A percentile compares a stretch with the other conserved stretches of the same genome.
These are phyloP conservation scores for Talaromyces sp. DNA, from an alignment of 2,329 filamentous ascomycete species.

Conservation along the genomic window DNA sequence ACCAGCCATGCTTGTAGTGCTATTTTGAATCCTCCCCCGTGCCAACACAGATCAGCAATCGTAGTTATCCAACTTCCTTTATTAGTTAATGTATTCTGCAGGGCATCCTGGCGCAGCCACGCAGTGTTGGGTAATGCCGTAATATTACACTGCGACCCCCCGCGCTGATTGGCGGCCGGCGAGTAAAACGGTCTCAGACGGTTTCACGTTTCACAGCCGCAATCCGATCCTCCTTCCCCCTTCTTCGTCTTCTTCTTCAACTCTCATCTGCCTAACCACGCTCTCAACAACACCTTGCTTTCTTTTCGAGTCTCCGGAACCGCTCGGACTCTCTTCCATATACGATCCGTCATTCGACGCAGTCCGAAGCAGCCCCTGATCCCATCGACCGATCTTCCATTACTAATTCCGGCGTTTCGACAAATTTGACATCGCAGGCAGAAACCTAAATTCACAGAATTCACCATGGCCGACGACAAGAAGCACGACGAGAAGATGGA, in stretches of 20 bases:
- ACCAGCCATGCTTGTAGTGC: not conserved
- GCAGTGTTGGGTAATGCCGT: not conserved
- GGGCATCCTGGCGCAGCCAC: not conserved
- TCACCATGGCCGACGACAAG: conserved; percentile 79
- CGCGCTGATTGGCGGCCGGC: not conserved
- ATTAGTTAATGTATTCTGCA: not conserved
- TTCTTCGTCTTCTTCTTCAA: not conserved
- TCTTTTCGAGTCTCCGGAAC: not conserved
- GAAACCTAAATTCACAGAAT: conserved; percentile 18
- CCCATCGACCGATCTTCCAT: not conserved
- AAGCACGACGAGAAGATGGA: conserved; percentile 64
- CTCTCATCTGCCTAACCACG: too few species aligned
- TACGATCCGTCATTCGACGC: not conserved
- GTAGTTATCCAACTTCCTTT: too few species aligned
- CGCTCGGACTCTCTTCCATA: not conserved
- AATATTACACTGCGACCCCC: not conserved
- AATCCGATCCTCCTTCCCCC: not conserved
- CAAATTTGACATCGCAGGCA: not conserved
- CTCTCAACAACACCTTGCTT: not conserved
- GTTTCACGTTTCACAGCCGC: not conserved
- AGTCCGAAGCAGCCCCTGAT: not conserved
- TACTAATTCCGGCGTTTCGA: not conserved
- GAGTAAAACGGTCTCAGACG: not conserved
- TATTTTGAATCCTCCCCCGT: not conserved
- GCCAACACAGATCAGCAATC: not conserved